These are phyloP conservation scores for Azolla pinnata DNA, from an alignment of 75 land plant species.

Conservation along the genomic window DNA sequence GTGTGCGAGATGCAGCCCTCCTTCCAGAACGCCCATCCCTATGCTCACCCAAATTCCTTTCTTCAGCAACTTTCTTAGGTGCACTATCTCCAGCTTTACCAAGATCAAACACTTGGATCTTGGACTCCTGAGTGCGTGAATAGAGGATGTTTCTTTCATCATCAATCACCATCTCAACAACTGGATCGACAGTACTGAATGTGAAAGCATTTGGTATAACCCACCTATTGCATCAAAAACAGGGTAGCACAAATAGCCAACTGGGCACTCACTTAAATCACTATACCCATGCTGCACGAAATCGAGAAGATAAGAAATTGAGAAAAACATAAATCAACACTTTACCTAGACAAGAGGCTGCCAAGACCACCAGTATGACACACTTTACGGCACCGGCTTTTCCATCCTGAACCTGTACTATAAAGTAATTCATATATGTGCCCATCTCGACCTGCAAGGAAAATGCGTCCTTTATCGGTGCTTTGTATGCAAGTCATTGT, in stretches of 20 bases:
- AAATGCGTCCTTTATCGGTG: conserved; percentile 80
- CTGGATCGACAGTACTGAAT: conserved; percentile 91
- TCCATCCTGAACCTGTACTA: conserved; percentile 80
- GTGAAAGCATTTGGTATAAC: conserved; percentile 79
- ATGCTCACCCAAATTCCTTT: conserved; percentile 67
- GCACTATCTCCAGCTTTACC: conserved; percentile 72
- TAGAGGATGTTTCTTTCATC: conserved; percentile 80
- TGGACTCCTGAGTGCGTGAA: conserved; percentile 85
- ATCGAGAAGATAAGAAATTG: not conserved
- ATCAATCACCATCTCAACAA: conserved; percentile 82
- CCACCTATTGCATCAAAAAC: conserved; percentile 50
- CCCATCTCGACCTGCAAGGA: conserved; percentile 91
- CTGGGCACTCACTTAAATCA: not conserved
- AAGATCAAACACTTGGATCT: conserved; percentile 69
- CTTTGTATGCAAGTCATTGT: conserved; percentile 84
- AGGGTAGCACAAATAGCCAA: not conserved
- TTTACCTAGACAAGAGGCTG: conserved; percentile 69
- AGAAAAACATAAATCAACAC: not conserved
- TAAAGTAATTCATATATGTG: conserved; percentile 88
- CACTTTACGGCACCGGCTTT: conserved; percentile 85
- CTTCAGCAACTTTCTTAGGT: conserved; percentile 74
- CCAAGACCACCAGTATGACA: conserved; percentile 83
- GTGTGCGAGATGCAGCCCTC: conserved; percentile 36
- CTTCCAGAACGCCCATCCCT: conserved; percentile 47
- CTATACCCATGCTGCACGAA: not conserved